phyloP scores from a whole-genome alignment of 2,329 filamentous ascomycete species.

The Sporothrix humicola region DNA sequence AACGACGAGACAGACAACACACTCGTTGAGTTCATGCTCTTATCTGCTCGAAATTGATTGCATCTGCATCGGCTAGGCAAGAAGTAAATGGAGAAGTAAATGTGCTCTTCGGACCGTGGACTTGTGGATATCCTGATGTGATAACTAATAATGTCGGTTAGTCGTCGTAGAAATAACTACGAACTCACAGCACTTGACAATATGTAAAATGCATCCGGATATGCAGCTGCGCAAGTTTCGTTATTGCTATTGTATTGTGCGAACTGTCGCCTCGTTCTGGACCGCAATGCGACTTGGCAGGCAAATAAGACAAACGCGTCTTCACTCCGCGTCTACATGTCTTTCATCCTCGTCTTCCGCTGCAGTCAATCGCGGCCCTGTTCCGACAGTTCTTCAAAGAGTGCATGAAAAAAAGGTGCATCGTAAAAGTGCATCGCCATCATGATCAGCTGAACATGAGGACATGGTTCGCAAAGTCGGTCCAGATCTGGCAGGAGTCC shows the following conservation, averaged over 20 bases:
- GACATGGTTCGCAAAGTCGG: no score
- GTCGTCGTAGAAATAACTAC: no score
- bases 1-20: no score
- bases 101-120: background rate
- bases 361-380: no score
- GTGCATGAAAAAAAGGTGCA: no score
- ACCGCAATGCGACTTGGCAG: no score
- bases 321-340: background rate
- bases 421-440: background rate
- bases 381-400: no score
- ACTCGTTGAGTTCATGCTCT: background rate
- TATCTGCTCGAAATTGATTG: slow-evolving; percentile 20
- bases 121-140: background rate
- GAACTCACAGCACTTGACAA: background rate
- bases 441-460: background rate
- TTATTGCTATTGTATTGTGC: background rate
- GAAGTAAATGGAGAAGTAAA: no score
- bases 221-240: background rate
- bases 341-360: background rate
- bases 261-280: background rate
- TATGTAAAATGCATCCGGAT: background rate
- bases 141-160: no score
- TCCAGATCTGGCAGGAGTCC: no score
- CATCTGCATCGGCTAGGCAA: background rate
- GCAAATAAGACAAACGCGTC: no score